Conservation (phyloP, 192 early-diverging fungal species). For the Kickxella alabastrina region DNA sequence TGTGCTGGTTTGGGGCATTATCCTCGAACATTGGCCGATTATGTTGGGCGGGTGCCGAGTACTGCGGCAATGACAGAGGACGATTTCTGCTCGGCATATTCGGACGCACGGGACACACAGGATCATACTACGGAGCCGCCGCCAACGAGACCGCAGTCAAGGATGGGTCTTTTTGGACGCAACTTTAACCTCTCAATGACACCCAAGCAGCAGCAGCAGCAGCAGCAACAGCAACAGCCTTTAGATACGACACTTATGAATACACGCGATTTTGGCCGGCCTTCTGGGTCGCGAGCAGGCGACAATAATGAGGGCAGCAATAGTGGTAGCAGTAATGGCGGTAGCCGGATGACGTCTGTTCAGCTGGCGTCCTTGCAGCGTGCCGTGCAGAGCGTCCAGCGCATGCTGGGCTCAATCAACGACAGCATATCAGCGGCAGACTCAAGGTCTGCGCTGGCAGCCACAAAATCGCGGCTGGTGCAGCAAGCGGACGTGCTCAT, state of each 20-base stretch:
- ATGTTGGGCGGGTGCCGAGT: slow-evolving; percentile 9
- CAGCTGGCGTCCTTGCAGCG: slow-evolving; percentile 49
- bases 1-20: background rate
- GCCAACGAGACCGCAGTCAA: background rate
- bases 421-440: slow-evolving; percentile 37
- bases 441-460: slow-evolving; percentile 27
- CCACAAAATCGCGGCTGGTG: slow-evolving; percentile 32
- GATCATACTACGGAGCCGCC: background rate
- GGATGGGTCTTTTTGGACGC: background rate
- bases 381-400: slow-evolving; percentile 44
- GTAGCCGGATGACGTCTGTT: slow-evolving; percentile 13
- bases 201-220: background rate
- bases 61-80: slow-evolving; percentile 12
- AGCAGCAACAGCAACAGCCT: too few relatives aligned
- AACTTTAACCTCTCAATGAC: background rate
- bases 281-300: background rate
- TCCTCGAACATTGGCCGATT: slow-evolving; percentile 9
- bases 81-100: slow-evolving; percentile 39
- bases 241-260: too few relatives aligned
- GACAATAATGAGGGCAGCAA: background rate
- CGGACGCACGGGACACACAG: slow-evolving; percentile 8
- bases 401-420: slow-evolving; percentile 42
- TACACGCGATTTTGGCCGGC: background rate
- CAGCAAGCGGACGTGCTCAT: slow-evolving; percentile 49
- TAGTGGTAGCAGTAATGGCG: background rate